phyloP scores from a whole-genome alignment of 495 filamentous ascomycete genomes.

The Zalerion maritima region DNA sequence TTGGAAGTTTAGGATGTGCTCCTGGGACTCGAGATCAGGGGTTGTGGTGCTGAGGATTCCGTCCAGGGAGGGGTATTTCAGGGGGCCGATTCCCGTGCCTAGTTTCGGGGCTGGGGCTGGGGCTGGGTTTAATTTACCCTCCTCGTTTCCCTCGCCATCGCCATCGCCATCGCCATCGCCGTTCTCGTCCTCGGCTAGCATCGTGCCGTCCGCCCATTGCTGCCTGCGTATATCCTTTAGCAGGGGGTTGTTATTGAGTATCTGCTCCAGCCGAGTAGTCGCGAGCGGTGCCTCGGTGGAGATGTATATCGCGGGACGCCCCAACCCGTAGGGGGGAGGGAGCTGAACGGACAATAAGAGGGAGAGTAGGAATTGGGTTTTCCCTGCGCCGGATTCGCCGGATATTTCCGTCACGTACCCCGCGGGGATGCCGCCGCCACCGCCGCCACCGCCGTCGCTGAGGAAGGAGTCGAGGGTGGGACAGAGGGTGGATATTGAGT shows the following conservation, averaged over 20 bases:
- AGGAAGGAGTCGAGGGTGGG: conserved; percentile 56
- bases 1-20: conserved; percentile 86
- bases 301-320: conserved; percentile 66
- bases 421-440: conserved; percentile 73
- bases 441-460: too few species aligned
- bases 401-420: conserved; percentile 81
- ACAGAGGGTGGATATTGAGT: conserved; percentile 68
- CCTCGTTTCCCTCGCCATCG: too few species aligned
- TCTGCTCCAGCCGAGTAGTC: conserved; percentile 64
- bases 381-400: conserved; percentile 89
- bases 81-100: conserved; percentile 17
- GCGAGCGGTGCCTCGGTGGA: conserved; percentile 83
- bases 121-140: too few species aligned
- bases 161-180: neutral
- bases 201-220: too few species aligned
- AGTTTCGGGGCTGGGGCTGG: too few species aligned
- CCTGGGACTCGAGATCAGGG: conserved; percentile 87
- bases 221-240: too few species aligned
- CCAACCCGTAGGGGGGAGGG: conserved; percentile 53
- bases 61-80: conserved; percentile 48
- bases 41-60: conserved; percentile 64
- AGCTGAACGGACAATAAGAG: conserved; percentile 75
- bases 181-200: too few species aligned
- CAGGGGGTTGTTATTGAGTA: conserved; percentile 51
- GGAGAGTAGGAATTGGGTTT: conserved; percentile 83